Percentiles rank a stretch among this genome's conserved stretches.
Evolutionary conservation across 495 filamentous ascomycete species (phyloP).

Genomic region (Podospora anserina): DNA sequence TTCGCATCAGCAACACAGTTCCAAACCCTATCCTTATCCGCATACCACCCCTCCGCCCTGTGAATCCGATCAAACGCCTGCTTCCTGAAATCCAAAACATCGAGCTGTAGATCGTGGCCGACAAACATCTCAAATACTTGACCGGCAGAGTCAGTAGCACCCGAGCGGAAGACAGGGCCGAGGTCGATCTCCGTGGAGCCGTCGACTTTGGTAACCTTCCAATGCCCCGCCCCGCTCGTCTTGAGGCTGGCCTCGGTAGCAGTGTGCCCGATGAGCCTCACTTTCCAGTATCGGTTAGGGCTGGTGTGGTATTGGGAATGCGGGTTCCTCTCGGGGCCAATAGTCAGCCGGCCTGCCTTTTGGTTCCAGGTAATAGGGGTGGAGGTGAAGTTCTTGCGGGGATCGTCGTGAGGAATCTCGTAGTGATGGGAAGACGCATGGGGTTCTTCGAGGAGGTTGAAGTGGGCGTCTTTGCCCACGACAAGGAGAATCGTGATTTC

Average conservation of each 20-base stretch:
- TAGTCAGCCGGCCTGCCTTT: slow-evolving; percentile 22
- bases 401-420: slow-evolving; percentile 8
- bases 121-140: slow-evolving; percentile 28
- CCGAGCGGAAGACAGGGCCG: neutral
- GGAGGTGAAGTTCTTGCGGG: slow-evolving; percentile 22
- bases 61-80: slow-evolving; percentile 36
- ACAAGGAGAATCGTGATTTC: slow-evolving; percentile 48
- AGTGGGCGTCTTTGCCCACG: slow-evolving; percentile 49
- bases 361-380: slow-evolving; percentile 32
- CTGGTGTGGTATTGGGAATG: slow-evolving; percentile 4
- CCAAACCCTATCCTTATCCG: slow-evolving; percentile 42
- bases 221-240: slow-evolving; percentile 6
- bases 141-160: no score
- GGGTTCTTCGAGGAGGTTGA: slow-evolving; percentile 40
- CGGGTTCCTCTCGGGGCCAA: slow-evolving; percentile 25
- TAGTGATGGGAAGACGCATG: slow-evolving; percentile 14
- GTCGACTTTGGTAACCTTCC: slow-evolving; percentile 11
- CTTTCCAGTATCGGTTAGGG: slow-evolving; percentile 21
- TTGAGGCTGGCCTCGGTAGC: slow-evolving; percentile 5
- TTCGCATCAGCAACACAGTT: slow-evolving; percentile 27
- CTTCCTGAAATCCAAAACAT: slow-evolving; percentile 28
- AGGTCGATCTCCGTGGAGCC: slow-evolving; percentile 15
- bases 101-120: slow-evolving; percentile 36
- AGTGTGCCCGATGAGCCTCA: slow-evolving; percentile 25
- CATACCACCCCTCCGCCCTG: slow-evolving; percentile 42